Percentiles rank a stretch among this genome's conserved stretches.
phyloP scores from a whole-genome alignment of 129 eudicot genomes.

The Pseudognaphalium luteoalbum region DNA sequence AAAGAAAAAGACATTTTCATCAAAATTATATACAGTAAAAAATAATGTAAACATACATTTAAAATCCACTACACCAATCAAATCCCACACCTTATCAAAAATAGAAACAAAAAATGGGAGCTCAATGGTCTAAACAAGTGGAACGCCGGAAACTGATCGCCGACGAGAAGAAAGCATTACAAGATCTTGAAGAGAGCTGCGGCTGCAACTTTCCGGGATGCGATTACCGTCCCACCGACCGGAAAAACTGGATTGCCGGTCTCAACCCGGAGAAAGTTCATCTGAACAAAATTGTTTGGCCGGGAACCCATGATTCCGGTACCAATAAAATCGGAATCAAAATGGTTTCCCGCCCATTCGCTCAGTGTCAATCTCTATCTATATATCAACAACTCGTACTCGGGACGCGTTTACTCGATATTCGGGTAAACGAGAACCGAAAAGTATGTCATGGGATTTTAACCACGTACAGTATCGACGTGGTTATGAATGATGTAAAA shows the following conservation, averaged over 20 bases:
- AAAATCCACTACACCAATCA: conserved; percentile 28
- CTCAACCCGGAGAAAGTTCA: conserved; percentile 63
- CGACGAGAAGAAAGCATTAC: conserved; percentile 55
- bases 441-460: conserved; percentile 83
- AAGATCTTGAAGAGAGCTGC: conserved; percentile 41
- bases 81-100: conserved; percentile 9
- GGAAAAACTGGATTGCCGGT: conserved; percentile 82
- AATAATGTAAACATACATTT: conserved; percentile 18
- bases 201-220: conserved; percentile 74
- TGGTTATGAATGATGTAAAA: conserved; percentile 68
- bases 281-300: conserved; percentile 83
- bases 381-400: conserved; percentile 70
- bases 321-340: conserved; percentile 82
- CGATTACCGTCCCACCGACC: conserved; percentile 59
- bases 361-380: conserved; percentile 82
- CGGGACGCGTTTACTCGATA: conserved; percentile 75
- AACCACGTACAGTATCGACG: conserved; percentile 60
- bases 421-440: conserved; percentile 84
- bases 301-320: conserved; percentile 96
- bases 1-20: conserved; percentile 29
- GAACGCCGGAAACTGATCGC: conserved; percentile 57
- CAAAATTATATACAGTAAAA: conserved; percentile 6
- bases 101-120: conserved; percentile 53
- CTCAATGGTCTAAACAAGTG: conserved; percentile 62
- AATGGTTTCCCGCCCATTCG: conserved; percentile 78